Evolutionary conservation across 208 protist genomes (phyloP).

Genomic region (Acanthamoeba royreba): DNA sequence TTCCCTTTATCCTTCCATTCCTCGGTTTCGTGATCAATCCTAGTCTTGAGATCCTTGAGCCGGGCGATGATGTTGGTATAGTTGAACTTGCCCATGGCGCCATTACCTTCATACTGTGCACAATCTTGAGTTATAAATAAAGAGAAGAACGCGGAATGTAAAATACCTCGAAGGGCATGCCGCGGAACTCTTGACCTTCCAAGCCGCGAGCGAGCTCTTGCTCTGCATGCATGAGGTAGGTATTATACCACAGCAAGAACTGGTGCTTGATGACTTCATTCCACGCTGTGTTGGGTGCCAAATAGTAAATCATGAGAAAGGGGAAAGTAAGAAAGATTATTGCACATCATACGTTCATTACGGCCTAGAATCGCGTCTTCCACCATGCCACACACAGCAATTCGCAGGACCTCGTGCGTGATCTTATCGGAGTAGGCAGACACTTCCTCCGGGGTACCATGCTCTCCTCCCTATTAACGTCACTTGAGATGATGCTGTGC

Average conservation of each 20-base stretch:
- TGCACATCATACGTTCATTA: not conserved
- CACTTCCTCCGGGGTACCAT: not conserved
- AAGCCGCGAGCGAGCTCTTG: not conserved
- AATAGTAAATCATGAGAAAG: not conserved
- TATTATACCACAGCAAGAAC: conserved; percentile 45
- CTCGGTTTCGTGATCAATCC: conserved; percentile 32
- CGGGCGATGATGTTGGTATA: conserved; percentile 46
- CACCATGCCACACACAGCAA: conserved; percentile 48
- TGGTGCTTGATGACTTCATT: conserved; percentile 49
- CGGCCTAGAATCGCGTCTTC: conserved; percentile 32
- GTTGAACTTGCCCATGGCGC: not conserved
- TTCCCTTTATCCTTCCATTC: conserved; percentile 50
- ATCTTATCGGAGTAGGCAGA: conserved; percentile 53
- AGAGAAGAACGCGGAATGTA: not conserved
- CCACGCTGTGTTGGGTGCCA: not conserved
- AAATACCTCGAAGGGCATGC: conserved; percentile 49
- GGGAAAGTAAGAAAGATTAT: not conserved
- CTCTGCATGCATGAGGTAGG: conserved; percentile 8
- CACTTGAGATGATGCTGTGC: not conserved
- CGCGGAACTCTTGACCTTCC: conserved; percentile 26
- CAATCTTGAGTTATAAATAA: not conserved
- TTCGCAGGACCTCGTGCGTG: conserved; percentile 40
- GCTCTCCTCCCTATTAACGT: not conserved
- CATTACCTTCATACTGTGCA: not conserved
- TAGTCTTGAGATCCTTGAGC: conserved; percentile 37